Conservation (phyloP, 225 moss, liverwort and hornwort genomes). For the Sphagnum tenellum region DNA sequence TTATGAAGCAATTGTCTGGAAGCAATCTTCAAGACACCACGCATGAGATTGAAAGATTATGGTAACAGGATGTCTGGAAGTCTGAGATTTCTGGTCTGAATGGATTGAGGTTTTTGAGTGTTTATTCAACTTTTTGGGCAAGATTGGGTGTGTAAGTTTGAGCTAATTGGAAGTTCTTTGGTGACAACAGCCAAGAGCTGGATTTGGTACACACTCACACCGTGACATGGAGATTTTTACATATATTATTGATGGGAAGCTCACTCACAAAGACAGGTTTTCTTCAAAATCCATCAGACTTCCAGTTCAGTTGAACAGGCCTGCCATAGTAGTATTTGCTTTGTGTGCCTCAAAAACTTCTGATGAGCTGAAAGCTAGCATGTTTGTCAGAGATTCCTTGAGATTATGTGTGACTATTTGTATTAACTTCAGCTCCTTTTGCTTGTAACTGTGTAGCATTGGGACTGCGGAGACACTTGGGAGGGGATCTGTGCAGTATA, state of each 20-base stretch:
- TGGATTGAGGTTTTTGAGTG: no score
- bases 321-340: neutral
- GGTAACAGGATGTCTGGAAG: no score
- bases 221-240: constrained; percentile 96
- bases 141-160: no score
- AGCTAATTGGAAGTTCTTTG: neutral
- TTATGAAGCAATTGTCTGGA: no score
- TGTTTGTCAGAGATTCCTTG: no score
- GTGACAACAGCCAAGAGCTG: constrained; percentile 50
- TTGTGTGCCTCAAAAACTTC: no score
- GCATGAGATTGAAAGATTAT: no score
- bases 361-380: no score
- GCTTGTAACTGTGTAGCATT: constrained; percentile 32
- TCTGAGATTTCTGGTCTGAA: no score
- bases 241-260: constrained; percentile 67
- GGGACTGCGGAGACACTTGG: constrained; percentile 74
- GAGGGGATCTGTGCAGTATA: constrained; percentile 81
- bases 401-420: neutral
- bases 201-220: constrained; percentile 81
- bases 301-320: neutral
- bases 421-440: neutral
- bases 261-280: constrained; percentile 91
- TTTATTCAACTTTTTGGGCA: no score
- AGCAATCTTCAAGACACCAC: no score
- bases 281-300: neutral